A percentile compares a stretch with the other conserved stretches of the same genome.
phyloP scores from a whole-genome alignment of 1,284 basidiomycete genomes.

The Mycosarcoma maydis region DNA sequence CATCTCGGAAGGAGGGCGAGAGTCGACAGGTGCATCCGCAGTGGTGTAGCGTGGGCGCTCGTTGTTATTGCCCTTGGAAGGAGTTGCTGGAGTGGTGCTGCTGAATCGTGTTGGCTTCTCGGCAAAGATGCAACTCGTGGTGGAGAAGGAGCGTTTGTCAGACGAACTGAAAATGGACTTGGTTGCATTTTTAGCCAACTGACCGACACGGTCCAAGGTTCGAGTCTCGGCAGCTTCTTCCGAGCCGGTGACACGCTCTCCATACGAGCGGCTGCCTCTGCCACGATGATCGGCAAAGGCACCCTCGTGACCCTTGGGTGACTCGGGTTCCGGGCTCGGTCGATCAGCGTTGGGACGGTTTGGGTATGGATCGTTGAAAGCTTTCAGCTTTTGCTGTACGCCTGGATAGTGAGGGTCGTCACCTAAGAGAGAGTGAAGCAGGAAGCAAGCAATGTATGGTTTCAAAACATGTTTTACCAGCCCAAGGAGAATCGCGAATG shows the following conservation, averaged over 20 bases:
- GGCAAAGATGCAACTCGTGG: conserved; percentile 7
- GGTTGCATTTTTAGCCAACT: conserved; percentile 31
- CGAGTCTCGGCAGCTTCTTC: conserved; percentile 40
- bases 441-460: no score
- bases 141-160: conserved; percentile 31
- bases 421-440: no score
- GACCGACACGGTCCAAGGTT: conserved; percentile 21
- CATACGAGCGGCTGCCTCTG: conserved; percentile 16
- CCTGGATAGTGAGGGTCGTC: conserved; percentile 44
- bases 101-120: conserved; percentile 18
- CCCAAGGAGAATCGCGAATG: no score
- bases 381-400: conserved; percentile 33
- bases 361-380: conserved; percentile 25
- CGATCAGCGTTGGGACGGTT: conserved; percentile 26
- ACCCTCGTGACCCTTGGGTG: conserved; percentile 32
- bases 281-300: conserved; percentile 50
- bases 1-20: conserved; percentile 35
- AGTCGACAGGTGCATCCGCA: conserved; percentile 46
- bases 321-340: conserved; percentile 28
- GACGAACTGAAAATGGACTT: conserved; percentile 27
- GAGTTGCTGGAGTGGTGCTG: conserved; percentile 13
- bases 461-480: no score
- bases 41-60: conserved; percentile 50
- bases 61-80: conserved; percentile 24
- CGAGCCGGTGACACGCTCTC: conserved; percentile 27